Percentiles rank a stretch among this genome's conserved stretches.
These are phyloP conservation scores for Bacterosira constricta DNA, from an alignment of 108 stramenopile genomes.

Conservation along the genomic window DNA sequence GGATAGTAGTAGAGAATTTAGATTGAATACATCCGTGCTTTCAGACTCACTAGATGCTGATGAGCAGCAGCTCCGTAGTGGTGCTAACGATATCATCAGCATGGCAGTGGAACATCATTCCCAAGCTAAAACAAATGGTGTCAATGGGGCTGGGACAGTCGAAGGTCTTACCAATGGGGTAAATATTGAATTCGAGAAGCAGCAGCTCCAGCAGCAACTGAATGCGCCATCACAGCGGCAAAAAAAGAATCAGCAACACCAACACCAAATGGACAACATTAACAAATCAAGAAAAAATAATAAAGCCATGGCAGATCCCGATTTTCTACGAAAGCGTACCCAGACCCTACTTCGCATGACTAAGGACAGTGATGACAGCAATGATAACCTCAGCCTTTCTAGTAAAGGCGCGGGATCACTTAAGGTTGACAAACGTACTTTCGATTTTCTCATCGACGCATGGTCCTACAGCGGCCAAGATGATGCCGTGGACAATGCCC, in stretches of 20 bases:
- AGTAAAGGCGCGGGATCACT: constrained; percentile 22
- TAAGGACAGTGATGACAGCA: not conserved
- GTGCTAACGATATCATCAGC: not conserved
- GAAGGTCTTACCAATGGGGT: not conserved
- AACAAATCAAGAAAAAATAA: constrained; percentile 31
- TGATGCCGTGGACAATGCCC: constrained; percentile 57
- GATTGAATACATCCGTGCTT: not conserved
- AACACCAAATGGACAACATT: not conserved
- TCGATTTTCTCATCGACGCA: constrained; percentile 71
- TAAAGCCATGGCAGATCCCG: constrained; percentile 55
- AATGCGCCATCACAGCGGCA: not conserved
- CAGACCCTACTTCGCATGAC: constrained; percentile 43
- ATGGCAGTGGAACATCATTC: not conserved
- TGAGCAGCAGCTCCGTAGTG: not conserved
- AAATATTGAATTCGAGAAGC: not conserved
- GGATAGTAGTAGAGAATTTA: not conserved
- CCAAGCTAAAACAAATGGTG: not conserved
- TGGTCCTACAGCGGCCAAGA: constrained; percentile 62
- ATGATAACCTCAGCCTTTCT: not conserved
- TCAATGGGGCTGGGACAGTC: not conserved
- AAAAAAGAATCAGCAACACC: not conserved
- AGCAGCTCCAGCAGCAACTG: not conserved
- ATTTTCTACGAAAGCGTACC: constrained; percentile 66
- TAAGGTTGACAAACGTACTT: constrained; percentile 67
- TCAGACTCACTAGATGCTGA: not conserved